Conservation (phyloP, 305 asterid species). For the Fraxinus velutina region DNA sequence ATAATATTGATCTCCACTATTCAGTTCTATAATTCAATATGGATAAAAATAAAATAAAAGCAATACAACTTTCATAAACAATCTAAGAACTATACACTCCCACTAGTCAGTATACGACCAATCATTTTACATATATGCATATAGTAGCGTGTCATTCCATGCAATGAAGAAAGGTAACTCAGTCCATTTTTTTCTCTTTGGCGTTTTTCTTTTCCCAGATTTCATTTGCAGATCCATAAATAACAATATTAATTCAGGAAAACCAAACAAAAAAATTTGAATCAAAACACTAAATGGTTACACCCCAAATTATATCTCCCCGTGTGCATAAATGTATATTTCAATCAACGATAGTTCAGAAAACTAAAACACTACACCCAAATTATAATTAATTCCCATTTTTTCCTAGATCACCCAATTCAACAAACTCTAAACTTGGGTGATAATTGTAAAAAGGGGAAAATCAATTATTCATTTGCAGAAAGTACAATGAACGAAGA, state of each 20-base stretch:
- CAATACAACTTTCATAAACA: not conserved
- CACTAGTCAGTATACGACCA: not conserved
- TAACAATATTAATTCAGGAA: not conserved
- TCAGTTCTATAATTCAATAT: conserved; percentile 30
- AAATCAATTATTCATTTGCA: not conserved
- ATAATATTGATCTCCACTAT: conserved; percentile 9
- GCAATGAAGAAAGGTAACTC: not conserved
- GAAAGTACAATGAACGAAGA: not conserved
- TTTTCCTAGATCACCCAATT: not conserved
- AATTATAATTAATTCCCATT: not conserved
- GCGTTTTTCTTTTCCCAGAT: conserved; percentile 20
- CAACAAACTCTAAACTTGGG: conserved; percentile 3
- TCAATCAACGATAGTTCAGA: not conserved
- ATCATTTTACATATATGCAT: not conserved
- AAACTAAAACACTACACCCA: not conserved
- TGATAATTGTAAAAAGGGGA: not conserved
- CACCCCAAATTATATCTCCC: not conserved
- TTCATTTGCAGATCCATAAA: conserved; percentile 29
- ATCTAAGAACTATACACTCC: not conserved
- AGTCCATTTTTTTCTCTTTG: conserved; percentile 13
- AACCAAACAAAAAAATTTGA: not conserved
- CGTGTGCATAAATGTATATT: not conserved
- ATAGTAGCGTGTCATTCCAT: not conserved
- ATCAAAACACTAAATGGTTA: not conserved
- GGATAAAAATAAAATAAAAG: not conserved